phyloP scores from a whole-genome alignment of 2,329 filamentous ascomycete species.

The Cryphonectria nitschkei region DNA sequence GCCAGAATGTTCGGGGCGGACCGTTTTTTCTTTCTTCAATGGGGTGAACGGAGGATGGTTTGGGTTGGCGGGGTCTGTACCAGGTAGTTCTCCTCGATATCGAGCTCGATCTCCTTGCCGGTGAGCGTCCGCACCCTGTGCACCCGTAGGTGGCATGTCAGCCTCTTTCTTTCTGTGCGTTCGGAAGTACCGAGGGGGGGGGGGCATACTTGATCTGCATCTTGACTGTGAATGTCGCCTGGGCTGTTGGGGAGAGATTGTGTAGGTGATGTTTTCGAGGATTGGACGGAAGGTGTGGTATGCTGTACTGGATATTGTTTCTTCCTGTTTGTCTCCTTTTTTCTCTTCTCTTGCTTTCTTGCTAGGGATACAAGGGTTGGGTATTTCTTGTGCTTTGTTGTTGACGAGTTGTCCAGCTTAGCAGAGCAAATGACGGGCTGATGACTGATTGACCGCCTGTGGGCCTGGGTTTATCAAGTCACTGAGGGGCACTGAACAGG shows the following conservation, averaged over 20 bases:
- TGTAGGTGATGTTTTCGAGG: neutral
- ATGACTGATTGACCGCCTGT: neutral
- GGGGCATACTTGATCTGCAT: conserved; percentile 57
- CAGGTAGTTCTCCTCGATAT: conserved; percentile 94
- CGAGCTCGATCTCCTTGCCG: conserved; percentile 98
- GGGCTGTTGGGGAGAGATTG: conserved; percentile 19
- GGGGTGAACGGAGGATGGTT: neutral
- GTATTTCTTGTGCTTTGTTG: neutral
- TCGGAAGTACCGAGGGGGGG: conserved; percentile 7
- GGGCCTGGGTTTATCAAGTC: conserved; percentile 21
- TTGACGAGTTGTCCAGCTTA: neutral
- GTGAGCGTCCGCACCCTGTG: conserved; percentile 92
- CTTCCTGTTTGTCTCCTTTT: neutral
- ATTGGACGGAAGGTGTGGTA: neutral
- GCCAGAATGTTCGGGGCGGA: neutral
- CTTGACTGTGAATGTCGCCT: conserved; percentile 33
- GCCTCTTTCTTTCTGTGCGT: neutral
- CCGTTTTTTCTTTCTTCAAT: neutral
- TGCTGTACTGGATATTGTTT: neutral
- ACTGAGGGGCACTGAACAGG: conserved; percentile 20
- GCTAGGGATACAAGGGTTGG: neutral
- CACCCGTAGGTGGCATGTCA: conserved; percentile 12
- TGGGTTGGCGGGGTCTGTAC: conserved; percentile 48
- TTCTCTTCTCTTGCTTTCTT: neutral
- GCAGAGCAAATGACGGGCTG: conserved; percentile 32